Percentiles rank a stretch among this genome's conserved stretches.
Conservation (phyloP, 2,329 filamentous ascomycete species). For the Fusarium humuli region DNA sequence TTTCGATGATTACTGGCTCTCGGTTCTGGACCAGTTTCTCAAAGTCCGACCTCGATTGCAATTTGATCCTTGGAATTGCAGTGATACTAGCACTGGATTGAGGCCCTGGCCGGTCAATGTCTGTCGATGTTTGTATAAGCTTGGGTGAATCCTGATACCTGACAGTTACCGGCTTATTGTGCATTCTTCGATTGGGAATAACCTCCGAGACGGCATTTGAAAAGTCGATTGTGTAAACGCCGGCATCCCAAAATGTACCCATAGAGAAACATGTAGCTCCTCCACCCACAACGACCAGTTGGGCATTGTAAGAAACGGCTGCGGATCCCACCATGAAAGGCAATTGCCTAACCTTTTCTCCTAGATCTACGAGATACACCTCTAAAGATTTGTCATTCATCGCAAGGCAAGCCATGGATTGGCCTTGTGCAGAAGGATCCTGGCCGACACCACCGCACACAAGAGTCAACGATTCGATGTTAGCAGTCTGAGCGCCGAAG, state of each 20-base stretch:
- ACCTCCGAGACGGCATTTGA: slow-evolving; percentile 4
- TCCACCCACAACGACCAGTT: slow-evolving; percentile 77
- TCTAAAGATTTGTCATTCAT: slow-evolving; percentile 46
- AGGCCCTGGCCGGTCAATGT: neutral
- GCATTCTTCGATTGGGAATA: neutral
- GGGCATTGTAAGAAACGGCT: slow-evolving; percentile 59
- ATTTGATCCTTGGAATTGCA: slow-evolving; percentile 62
- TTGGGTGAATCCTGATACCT: slow-evolving; percentile 47
- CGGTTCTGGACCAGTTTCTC: slow-evolving; percentile 65
- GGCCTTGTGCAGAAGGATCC: slow-evolving; percentile 45
- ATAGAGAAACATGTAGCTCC: slow-evolving; percentile 92
- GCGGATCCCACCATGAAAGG: slow-evolving; percentile 81
- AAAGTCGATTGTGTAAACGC: slow-evolving; percentile 59
- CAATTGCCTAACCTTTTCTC: slow-evolving; percentile 12
- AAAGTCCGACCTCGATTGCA: slow-evolving; percentile 70
- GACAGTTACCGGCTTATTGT: slow-evolving; percentile 9
- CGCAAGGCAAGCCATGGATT: slow-evolving; percentile 42
- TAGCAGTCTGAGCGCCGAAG: slow-evolving; percentile 50
- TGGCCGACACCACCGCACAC: slow-evolving; percentile 52
- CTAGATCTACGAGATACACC: slow-evolving; percentile 5
- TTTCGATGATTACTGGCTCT: slow-evolving; percentile 71
- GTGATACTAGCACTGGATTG: slow-evolving; percentile 38
- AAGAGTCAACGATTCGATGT: slow-evolving; percentile 36
- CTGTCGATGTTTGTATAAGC: slow-evolving; percentile 32
- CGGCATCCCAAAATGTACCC: slow-evolving; percentile 84